These are phyloP conservation scores for Brettanomyces custersianus DNA, from an alignment of 805 yeast species.

Conservation along the genomic window DNA sequence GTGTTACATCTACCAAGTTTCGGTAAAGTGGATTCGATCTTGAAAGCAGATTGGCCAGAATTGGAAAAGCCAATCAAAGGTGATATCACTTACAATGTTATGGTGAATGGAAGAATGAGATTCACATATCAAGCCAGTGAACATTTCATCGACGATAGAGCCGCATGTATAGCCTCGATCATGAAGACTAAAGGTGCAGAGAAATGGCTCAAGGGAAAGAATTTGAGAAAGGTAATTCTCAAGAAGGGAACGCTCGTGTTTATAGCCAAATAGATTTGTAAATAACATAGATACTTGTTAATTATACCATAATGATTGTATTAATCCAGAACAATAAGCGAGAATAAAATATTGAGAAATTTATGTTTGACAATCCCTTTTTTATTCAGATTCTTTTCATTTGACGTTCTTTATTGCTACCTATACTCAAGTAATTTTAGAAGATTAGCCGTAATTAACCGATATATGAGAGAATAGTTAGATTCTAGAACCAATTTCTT, in stretches of 20 bases:
- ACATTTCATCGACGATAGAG: slow-evolving; percentile 28
- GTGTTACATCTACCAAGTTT: slow-evolving; percentile 23
- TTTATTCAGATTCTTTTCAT: too few species aligned
- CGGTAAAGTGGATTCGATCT: slow-evolving; percentile 31
- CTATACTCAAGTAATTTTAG: too few species aligned
- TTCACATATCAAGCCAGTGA: slow-evolving; percentile 29
- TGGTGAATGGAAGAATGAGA: slow-evolving; percentile 66
- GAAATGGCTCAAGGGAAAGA: slow-evolving; percentile 33
- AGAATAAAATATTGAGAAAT: too few species aligned
- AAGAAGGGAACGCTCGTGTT: slow-evolving; percentile 28
- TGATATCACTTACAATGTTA: slow-evolving; percentile 40
- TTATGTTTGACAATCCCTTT: too few species aligned
- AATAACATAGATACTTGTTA: too few species aligned
- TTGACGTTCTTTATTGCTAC: too few species aligned
- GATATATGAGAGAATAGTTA: too few species aligned
- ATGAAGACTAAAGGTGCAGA: slow-evolving; percentile 26
- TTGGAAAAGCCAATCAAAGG: slow-evolving; percentile 30
- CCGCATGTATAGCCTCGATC: slow-evolving; percentile 30
- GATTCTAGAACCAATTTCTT: too few species aligned
- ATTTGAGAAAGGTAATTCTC: slow-evolving; percentile 44
- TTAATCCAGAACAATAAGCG: too few species aligned
- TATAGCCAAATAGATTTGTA: slow-evolving; percentile 8
- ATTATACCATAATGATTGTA: too few species aligned
- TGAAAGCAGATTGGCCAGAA: slow-evolving; percentile 60
- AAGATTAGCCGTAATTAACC: too few species aligned